Percentiles rank a stretch among this genome's conserved stretches.
Conservation (phyloP, 83 land plant species). For the Diphasiastrum complanatum region DNA sequence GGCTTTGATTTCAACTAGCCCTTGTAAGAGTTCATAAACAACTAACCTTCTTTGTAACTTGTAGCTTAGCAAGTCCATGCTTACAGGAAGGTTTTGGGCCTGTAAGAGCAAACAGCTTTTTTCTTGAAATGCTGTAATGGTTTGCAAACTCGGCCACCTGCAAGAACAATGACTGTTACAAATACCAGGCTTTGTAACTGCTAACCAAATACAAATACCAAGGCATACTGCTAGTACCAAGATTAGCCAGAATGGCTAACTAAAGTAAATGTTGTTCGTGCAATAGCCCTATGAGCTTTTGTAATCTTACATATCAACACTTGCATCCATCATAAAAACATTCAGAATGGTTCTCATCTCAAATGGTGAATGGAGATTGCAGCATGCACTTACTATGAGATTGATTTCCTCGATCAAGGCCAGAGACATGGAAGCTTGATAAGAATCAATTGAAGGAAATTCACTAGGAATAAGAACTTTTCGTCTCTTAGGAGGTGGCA, state of each 20-base stretch:
- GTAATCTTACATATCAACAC: neutral
- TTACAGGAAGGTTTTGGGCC: constrained; percentile 10
- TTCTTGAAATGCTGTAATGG: neutral
- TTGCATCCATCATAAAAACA: neutral
- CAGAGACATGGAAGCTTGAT: constrained; percentile 4
- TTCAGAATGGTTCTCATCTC: neutral
- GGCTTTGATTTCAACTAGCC: neutral
- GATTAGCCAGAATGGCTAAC: too few relatives aligned
- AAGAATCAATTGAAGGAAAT: neutral
- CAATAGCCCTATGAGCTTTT: too few relatives aligned
- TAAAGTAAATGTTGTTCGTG: too few relatives aligned
- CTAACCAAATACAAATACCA: neutral
- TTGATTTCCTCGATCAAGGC: constrained; percentile 16
- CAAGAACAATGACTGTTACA: neutral
- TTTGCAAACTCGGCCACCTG: constrained; percentile 8
- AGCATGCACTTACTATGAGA: constrained; percentile 6
- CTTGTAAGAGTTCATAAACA: neutral
- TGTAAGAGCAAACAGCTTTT: neutral
- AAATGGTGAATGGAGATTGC: neutral
- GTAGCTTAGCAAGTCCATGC: constrained; percentile 13
- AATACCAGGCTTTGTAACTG: neutral
- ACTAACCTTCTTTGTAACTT: constrained; percentile 1
- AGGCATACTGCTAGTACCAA: too few relatives aligned
- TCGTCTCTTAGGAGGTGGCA: neutral
- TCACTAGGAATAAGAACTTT: constrained; percentile 9